Percentiles rank a stretch among this genome's conserved stretches.
Conservation (phyloP, 352 stramenopile genomes). For the Pythium pyrilobum region DNA sequence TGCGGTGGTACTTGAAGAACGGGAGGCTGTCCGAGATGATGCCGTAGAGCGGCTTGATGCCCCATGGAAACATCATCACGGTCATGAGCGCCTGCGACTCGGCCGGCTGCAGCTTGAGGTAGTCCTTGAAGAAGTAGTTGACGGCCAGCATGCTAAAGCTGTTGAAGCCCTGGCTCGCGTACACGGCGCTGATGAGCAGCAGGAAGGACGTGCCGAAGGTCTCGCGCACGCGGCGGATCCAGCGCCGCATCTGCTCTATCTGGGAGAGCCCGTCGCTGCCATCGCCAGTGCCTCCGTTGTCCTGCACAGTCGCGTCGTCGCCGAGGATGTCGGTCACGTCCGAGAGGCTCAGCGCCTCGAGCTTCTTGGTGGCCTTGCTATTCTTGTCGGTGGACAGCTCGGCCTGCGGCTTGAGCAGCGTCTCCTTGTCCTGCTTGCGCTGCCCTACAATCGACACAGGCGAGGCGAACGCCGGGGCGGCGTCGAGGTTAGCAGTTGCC, state of each 20-base stretch:
- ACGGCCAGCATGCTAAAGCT: conserved; percentile 90
- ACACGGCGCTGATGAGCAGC: conserved; percentile 77
- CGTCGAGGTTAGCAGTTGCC: background rate
- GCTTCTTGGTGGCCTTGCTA: conserved; percentile 9
- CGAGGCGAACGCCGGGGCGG: background rate
- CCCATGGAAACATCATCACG: conserved; percentile 94
- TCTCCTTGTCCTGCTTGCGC: conserved; percentile 7
- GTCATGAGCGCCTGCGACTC: conserved; percentile 92
- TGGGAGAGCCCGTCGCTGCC: conserved; percentile 13
- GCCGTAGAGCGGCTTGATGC: conserved; percentile 95
- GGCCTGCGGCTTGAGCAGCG: conserved; percentile 9
- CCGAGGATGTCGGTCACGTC: conserved; percentile 6
- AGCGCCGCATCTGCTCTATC: conserved; percentile 39
- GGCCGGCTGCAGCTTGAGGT: conserved; percentile 91
- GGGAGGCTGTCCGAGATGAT: conserved; percentile 94
- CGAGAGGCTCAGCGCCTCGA: background rate
- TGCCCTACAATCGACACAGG: background rate
- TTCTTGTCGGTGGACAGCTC: conserved; percentile 1
- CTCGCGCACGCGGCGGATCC: conserved; percentile 39
- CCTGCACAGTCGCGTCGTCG: conserved; percentile 10
- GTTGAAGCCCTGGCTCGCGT: conserved; percentile 93
- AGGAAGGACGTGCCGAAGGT: conserved; percentile 75
- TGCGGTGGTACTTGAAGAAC: conserved; percentile 92
- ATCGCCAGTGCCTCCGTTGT: background rate
- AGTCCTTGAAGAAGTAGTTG: conserved; percentile 97